phyloP scores from a whole-genome alignment of 2,329 filamentous ascomycete genomes.

The Venturia oleaginea region DNA sequence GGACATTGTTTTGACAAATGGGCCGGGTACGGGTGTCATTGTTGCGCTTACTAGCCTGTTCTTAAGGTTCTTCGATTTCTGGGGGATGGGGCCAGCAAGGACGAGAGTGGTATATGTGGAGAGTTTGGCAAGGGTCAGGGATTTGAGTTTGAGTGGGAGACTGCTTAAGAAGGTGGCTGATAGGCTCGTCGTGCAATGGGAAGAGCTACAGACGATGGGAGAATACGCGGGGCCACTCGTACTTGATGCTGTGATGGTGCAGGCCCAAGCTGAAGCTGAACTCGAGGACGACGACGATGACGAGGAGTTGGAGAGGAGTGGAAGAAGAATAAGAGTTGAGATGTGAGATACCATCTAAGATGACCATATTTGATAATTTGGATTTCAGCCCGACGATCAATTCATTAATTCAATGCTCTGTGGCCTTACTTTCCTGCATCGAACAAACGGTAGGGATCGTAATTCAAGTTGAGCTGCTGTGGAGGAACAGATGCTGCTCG shows the following conservation, averaged over 20 bases:
- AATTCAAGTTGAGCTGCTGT: background rate
- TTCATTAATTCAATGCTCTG: background rate
- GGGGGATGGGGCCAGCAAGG: slow-evolving; percentile 17
- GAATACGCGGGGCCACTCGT: slow-evolving; percentile 11
- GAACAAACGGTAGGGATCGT: background rate
- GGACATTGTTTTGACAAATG: slow-evolving; percentile 75
- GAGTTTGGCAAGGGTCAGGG: slow-evolving; percentile 79
- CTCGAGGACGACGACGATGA: background rate
- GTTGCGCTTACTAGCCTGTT: slow-evolving; percentile 51
- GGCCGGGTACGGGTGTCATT: slow-evolving; percentile 79
- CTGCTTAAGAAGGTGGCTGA: slow-evolving; percentile 66
- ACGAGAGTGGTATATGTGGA: slow-evolving; percentile 79
- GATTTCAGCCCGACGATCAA: background rate
- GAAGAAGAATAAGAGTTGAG: background rate
- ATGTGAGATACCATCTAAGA: background rate
- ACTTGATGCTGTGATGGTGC: slow-evolving; percentile 10
- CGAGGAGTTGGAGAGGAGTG: background rate
- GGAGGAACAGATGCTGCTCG: background rate
- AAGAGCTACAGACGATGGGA: slow-evolving; percentile 42
- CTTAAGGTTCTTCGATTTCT: slow-evolving; percentile 42
- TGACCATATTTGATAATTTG: too few species aligned
- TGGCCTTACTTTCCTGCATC: background rate
- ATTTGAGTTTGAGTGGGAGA: slow-evolving; percentile 75
- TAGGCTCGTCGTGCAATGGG: slow-evolving; percentile 76
- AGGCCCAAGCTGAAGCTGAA: background rate